A percentile compares a stretch with the other conserved stretches of the same genome.
phyloP scores from a whole-genome alignment of 345 rosid genomes.

The Nasturtium officinale region DNA sequence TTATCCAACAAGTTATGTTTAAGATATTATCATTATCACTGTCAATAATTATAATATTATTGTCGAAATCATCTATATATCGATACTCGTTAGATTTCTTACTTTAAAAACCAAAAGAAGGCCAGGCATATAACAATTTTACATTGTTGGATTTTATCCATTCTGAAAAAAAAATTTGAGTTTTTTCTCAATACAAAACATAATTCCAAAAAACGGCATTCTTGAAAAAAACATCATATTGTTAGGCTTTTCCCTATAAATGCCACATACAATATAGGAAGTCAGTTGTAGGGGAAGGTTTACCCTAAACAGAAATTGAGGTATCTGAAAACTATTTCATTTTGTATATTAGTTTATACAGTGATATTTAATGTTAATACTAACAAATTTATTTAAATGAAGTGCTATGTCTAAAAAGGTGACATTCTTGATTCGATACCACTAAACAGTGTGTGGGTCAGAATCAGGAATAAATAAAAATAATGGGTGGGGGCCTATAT shows the following conservation, averaged over 20 bases:
- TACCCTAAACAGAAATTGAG: not conserved
- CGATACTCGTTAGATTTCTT: not conserved
- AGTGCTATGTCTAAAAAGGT: slow-evolving; percentile 2
- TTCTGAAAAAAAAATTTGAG: not conserved
- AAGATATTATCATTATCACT: not conserved
- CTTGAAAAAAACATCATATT: not conserved
- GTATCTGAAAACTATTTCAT: not conserved
- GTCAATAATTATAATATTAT: not conserved
- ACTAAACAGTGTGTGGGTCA: slow-evolving; percentile 30
- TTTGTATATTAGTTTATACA: not conserved
- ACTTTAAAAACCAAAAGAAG: not conserved
- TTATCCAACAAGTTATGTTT: slow-evolving; percentile 1
- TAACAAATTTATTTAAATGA: not conserved
- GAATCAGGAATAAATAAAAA: slow-evolving; percentile 22
- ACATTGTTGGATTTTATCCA: not conserved
- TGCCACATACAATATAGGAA: not conserved
- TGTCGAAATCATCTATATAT: not conserved
- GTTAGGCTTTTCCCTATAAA: not conserved
- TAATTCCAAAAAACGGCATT: not conserved
- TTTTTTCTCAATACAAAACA: not conserved
- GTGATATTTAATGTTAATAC: not conserved
- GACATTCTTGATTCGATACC: slow-evolving; percentile 25
- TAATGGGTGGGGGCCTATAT: slow-evolving; percentile 32
- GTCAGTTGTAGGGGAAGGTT: not conserved
- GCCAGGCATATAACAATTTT: not conserved